Evolutionary conservation across 352 stramenopile genomes (phyloP), one percentile per base, ranked within the genome.

Genomic region (Sclerospora graminicola): DNA sequence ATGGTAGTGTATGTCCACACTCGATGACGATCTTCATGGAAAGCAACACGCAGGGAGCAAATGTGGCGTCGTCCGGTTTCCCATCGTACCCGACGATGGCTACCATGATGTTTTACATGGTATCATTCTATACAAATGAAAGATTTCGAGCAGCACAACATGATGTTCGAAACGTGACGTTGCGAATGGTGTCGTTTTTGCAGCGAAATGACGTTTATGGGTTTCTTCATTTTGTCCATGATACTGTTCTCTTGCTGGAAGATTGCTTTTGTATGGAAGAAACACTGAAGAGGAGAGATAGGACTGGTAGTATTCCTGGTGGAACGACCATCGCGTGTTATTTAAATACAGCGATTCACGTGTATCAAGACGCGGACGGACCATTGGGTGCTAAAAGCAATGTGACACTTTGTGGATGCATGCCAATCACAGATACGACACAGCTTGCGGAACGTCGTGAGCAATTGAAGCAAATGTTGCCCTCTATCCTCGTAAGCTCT

Each of bases 71-170:
- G 0, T 60, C 55, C 5, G 53, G 53, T 16, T 59, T 66, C 14
- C 53, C 62, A 13, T 70, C 64, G 11, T 80, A 72, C 36, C 53
- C 66, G 8, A 73, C 62, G 2, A 58, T 81, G 26, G 69, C 60
- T 14, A 84, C 62, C 5, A 82, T 87, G 60, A 48, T 84, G 18
- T 78, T 87, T 28, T 83, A 84, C 34, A 78, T 87, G 68, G 40
- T 87, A 6, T 77, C 68, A 9, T 87, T 87, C 30, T 84, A 72
- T 39, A 73, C 62, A 2, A 82, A 73, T 19, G 38, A 57, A 13
- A 48, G 26, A 19, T 51, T 83, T 3, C 41, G 33, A 10, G 42
- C 62, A 6, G 57, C 68, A 1, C 72, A 84, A 27, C 26, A 43
- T 37, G 69, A 65, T 27, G 68, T 86, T 0, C 27, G 75, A 24